A percentile compares a stretch with the other conserved stretches of the same genome.
Conservation (phyloP, 202 grass and related monocot species). For the Schoenoplectus tabernaemontani region DNA sequence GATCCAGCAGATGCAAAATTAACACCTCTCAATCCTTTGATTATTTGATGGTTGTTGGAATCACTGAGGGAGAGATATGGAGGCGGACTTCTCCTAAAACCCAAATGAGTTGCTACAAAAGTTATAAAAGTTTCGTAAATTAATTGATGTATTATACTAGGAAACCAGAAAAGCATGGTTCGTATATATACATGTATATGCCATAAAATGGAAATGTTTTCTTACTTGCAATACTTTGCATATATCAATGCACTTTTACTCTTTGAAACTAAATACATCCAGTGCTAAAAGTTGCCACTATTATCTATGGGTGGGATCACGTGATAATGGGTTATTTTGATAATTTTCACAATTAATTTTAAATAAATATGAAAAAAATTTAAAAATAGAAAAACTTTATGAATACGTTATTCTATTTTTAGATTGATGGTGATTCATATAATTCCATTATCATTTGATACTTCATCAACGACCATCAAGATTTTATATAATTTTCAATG, state of each 20-base stretch:
- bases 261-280: neutral
- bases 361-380: too few species aligned
- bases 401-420: too few species aligned
- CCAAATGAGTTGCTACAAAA: conserved; percentile 42
- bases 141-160: neutral
- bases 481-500: too few species aligned
- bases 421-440: too few species aligned
- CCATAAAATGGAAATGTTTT: neutral
- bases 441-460: too few species aligned
- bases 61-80: conserved; percentile 41
- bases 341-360: neutral
- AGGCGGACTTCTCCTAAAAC: conserved; percentile 50
- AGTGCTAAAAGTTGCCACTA: neutral
- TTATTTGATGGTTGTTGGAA: conserved; percentile 17
- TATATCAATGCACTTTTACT: neutral
- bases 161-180: neutral
- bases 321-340: neutral
- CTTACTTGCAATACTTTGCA: neutral
- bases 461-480: too few species aligned
- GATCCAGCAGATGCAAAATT: conserved; percentile 72
- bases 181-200: neutral
- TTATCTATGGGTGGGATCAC: too few species aligned
- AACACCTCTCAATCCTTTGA: conserved; percentile 34
- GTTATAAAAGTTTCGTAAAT: neutral
- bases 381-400: too few species aligned